Conservation (phyloP, 257 asterid genomes). For the Knoxia roxburghii region DNA sequence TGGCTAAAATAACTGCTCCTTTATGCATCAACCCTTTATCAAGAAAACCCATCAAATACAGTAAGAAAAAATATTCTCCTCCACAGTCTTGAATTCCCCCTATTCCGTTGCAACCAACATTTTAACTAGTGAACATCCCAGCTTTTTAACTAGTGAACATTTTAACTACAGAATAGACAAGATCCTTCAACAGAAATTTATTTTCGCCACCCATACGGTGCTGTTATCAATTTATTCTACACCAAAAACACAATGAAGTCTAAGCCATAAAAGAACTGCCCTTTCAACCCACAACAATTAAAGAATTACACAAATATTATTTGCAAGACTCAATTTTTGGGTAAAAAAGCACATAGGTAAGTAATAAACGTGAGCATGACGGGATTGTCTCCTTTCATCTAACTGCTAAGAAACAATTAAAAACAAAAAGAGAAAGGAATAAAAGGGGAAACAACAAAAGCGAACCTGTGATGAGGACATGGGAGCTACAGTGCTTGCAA, state of each 20-base stretch:
- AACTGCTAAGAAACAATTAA: background rate
- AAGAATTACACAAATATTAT: background rate
- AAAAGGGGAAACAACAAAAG: background rate
- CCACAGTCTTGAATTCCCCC: background rate
- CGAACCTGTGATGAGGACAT: slow-evolving; percentile 93
- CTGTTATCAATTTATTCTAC: background rate
- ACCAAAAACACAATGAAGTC: background rate
- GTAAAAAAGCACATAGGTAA: background rate
- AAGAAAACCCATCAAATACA: background rate
- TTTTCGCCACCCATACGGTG: background rate
- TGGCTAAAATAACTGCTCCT: background rate
- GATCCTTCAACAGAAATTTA: background rate
- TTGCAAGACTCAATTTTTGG: background rate
- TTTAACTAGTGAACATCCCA: background rate
- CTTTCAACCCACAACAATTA: background rate
- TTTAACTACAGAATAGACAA: background rate
- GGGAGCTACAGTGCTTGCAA: slow-evolving; percentile 94
- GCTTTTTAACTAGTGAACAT: too few relatives aligned
- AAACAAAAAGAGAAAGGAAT: background rate
- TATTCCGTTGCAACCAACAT: background rate
- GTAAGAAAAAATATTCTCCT: background rate
- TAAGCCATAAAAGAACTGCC: background rate
- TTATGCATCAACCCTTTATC: background rate
- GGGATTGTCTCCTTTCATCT: background rate
- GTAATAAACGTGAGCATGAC: too few relatives aligned